Evolutionary conservation across 176 grass and related monocot genomes (phyloP).

Genomic region (Cenchrus fungigraminus): DNA sequence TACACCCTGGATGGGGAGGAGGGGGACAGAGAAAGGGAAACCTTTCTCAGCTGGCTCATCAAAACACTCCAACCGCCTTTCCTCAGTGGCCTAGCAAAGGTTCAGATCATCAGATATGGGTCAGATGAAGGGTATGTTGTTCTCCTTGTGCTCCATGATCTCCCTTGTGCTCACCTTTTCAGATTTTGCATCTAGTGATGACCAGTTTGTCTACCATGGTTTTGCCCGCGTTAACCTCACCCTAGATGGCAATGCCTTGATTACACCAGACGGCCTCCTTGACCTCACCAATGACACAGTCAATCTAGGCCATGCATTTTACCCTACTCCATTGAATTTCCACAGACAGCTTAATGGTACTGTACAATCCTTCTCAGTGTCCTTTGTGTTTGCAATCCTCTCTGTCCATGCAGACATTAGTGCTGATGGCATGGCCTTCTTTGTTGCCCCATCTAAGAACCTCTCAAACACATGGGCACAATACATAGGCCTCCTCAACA

Average conservation of each 20-base stretch:
- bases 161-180: background rate
- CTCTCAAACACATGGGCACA: slow-evolving; percentile 45
- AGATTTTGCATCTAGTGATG: background rate
- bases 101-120: background rate
- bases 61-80: too few relatives aligned
- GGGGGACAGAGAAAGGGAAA: too few relatives aligned
- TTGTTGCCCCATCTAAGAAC: slow-evolving; percentile 43
- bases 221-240: slow-evolving; percentile 46
- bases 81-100: background rate
- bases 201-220: slow-evolving; percentile 48
- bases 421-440: slow-evolving; percentile 53
- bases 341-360: background rate
- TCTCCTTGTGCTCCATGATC: background rate
- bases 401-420: slow-evolving; percentile 34
- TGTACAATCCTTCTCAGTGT: slow-evolving; percentile 47
- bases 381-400: slow-evolving; percentile 47
- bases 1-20: too few relatives aligned
- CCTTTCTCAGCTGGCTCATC: too few relatives aligned
- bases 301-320: slow-evolving; percentile 51
- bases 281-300: slow-evolving; percentile 47
- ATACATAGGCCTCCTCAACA: slow-evolving; percentile 50
- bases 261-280: slow-evolving; percentile 41
- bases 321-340: slow-evolving; percentile 38
- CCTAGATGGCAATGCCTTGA: slow-evolving; percentile 40
- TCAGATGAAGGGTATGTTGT: background rate